These are phyloP conservation scores for Yueomyces sinensis DNA, from an alignment of 805 yeast species.

Conservation along the genomic window DNA sequence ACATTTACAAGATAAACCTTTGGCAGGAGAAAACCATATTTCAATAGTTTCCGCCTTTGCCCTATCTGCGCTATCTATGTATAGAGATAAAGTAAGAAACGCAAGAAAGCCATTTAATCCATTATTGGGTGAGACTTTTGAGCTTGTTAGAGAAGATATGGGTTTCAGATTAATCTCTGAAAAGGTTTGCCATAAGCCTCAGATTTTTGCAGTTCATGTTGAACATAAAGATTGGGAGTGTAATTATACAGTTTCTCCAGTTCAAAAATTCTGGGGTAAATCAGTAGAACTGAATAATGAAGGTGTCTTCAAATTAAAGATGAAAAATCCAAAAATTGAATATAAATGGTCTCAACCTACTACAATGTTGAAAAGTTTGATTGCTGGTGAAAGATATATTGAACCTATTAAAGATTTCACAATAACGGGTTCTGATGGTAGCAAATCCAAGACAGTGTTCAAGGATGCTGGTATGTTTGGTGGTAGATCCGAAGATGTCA, in stretches of 20 bases:
- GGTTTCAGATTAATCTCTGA: conserved; percentile 69
- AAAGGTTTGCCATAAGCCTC: conserved; percentile 79
- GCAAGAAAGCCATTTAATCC: conserved; percentile 91
- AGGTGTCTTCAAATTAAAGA: conserved; percentile 50
- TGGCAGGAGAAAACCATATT: conserved; percentile 43
- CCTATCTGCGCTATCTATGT: conserved; percentile 53
- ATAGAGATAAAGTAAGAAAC: conserved; percentile 63
- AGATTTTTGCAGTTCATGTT: conserved; percentile 63
- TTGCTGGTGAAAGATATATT: conserved; percentile 89
- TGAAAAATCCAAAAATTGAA: conserved; percentile 48
- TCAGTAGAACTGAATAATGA: conserved; percentile 69
- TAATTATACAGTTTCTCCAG: conserved; percentile 52
- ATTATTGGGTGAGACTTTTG: conserved; percentile 84
- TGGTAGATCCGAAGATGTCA: conserved; percentile 57
- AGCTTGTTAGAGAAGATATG: conserved; percentile 71
- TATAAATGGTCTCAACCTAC: conserved; percentile 78
- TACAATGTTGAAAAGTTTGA: conserved; percentile 67
- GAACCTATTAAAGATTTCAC: conserved; percentile 70
- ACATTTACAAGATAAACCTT: conserved; percentile 11
- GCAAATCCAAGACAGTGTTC: conserved; percentile 58
- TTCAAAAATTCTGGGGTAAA: conserved; percentile 92
- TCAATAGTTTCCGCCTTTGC: conserved; percentile 70
- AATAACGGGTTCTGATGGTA: conserved; percentile 55
- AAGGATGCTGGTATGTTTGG: conserved; percentile 74
- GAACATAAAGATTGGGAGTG: conserved; percentile 65